These are phyloP conservation scores for Gamarada debralockiae DNA, from an alignment of 495 filamentous ascomycete species.

Conservation along the genomic window DNA sequence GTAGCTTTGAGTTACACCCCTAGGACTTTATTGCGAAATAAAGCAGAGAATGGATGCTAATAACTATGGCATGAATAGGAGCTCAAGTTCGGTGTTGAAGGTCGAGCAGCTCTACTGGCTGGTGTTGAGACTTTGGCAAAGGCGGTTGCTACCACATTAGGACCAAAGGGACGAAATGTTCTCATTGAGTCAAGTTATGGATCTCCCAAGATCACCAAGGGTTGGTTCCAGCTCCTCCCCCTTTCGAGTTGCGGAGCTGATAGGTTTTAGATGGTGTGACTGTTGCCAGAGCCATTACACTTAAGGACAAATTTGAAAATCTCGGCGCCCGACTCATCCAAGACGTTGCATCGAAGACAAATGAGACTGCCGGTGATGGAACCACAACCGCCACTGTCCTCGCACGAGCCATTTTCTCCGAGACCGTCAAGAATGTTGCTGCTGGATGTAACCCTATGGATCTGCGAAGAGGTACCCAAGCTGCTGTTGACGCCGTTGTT, in stretches of 20 bases:
- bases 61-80: slow-evolving; percentile 74
- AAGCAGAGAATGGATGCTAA: slow-evolving; percentile 1
- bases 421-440: slow-evolving; percentile 99
- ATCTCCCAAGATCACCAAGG: slow-evolving; percentile 99
- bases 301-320: slow-evolving; percentile 99
- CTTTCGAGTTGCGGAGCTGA: slow-evolving; percentile 20
- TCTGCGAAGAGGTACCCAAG: slow-evolving; percentile 91
- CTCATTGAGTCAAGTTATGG: slow-evolving; percentile 97
- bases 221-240: slow-evolving; percentile 39
- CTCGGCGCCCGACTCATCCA: slow-evolving; percentile 93
- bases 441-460: slow-evolving; percentile 99
- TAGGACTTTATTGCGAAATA: neutral
- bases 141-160: slow-evolving; percentile 93
- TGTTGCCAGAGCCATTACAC: slow-evolving; percentile 84
- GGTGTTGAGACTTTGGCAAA: slow-evolving; percentile 97
- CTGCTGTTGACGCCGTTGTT: slow-evolving; percentile 90
- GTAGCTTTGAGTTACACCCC: neutral
- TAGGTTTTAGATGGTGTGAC: slow-evolving; percentile 77
- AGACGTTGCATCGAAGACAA: slow-evolving; percentile 98
- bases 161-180: slow-evolving; percentile 97
- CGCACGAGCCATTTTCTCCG: slow-evolving; percentile 97
- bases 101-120: slow-evolving; percentile 77
- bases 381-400: slow-evolving; percentile 97
- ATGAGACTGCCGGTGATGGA: slow-evolving; percentile 97
- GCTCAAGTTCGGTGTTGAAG: slow-evolving; percentile 97